Evolutionary conservation across 2,329 filamentous ascomycete species (phyloP), one percentile per base, ranked within the genome.

Genomic region (Beauveria varroae): DNA sequence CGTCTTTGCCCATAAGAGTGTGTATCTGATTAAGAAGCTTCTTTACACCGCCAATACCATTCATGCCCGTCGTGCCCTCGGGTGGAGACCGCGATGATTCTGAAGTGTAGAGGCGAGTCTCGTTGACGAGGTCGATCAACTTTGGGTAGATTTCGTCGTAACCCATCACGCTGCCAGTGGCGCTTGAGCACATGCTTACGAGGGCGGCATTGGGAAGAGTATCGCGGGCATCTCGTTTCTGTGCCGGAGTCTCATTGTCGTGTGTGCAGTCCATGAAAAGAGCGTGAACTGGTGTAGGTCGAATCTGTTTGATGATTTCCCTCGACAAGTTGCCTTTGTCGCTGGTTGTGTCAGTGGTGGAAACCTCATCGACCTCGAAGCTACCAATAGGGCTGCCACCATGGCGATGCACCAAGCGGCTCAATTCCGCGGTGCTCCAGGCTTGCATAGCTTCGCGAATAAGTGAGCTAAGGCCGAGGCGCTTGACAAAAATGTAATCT

Each of bases 251-350:
- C 76, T 99, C 93, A 68, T 99, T 99, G 76, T 99, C 95, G 73
- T 99, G 95, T 0, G 96, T 99, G 74, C 96, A 99, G 72, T 99
- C 96, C 92, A 98, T 98, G 75, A 99, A 97, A 1, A 99, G 79
- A 1, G 93, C 95, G 66, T 96, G 93, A 0, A 98, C 89, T 4
- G 93, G 91, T 3, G 86, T 90, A n/a, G 89, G 87, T 66, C 91
- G 90, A 73, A 99, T 93, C 64, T 83, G 88, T 65, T 88, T 89
- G 66, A 96, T 81, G 20, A 90, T 83, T 68, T 93, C 88, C 41
- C 80, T 78, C 37, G 78, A 76, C 28, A 75, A 71, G 18, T 71
- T 69, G 41, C 67, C 70, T 7, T 74, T 69, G 16, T 72, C 72
- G 47, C 68, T 65, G 1, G 66, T 9, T 56, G 64, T 49, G 72